Conservation (phyloP, 352 stramenopile species). For the Phytophthora boehmeriae region DNA sequence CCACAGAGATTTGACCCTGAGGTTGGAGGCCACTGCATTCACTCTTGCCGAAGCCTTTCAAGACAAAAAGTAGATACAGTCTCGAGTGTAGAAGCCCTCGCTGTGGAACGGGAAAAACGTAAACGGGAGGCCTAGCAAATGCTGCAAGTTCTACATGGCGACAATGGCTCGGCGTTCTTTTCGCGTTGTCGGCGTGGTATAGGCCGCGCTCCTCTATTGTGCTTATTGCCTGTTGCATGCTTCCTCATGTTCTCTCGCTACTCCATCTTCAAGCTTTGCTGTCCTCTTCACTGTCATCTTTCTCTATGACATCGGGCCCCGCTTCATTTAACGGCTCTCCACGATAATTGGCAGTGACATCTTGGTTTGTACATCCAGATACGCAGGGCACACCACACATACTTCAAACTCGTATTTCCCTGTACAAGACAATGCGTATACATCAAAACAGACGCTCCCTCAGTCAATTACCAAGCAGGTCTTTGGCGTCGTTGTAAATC, state of each 20-base stretch:
- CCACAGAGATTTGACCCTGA: too few species aligned
- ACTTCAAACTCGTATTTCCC: constrained; percentile 81
- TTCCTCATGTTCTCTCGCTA: too few species aligned
- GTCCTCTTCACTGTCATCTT: not conserved
- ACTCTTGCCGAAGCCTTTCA: not conserved
- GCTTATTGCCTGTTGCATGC: too few species aligned
- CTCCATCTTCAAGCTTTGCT: too few species aligned
- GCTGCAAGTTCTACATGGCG: too few species aligned
- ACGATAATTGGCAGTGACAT: constrained; percentile 45
- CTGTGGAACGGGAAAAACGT: not conserved
- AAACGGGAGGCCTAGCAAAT: too few species aligned
- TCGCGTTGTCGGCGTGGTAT: too few species aligned
- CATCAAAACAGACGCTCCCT: too few species aligned
- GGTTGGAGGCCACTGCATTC: not conserved
- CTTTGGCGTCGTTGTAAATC: not conserved
- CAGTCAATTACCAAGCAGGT: too few species aligned
- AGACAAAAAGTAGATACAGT: not conserved
- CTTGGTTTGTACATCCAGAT: constrained; percentile 64
- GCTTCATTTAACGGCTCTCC: constrained; percentile 28
- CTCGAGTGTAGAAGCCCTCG: not conserved
- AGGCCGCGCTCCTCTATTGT: too few species aligned
- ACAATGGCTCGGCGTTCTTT: too few species aligned
- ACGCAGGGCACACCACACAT: constrained; percentile 66
- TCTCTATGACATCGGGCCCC: constrained; percentile 12
- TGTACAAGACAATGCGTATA: constrained; percentile 8